phyloP scores from a whole-genome alignment of 192 early-diverging fungal genomes.

The Paraglomus occultum region DNA sequence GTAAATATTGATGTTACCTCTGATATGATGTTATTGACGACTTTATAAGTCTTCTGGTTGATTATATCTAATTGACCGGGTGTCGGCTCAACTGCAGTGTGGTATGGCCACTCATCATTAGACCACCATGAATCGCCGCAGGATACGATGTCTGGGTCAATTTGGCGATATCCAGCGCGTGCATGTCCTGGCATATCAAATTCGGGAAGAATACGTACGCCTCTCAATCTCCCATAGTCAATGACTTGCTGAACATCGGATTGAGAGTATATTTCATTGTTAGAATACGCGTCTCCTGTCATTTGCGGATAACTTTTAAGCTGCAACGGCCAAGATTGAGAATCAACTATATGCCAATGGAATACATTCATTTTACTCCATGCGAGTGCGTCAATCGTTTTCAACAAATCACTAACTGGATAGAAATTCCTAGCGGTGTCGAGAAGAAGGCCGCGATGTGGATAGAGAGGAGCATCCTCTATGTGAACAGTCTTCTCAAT shows the following conservation, averaged over 20 bases:
- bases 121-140: conserved; percentile 61
- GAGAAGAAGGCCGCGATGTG: conserved; percentile 73
- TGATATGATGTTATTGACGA: conserved; percentile 57
- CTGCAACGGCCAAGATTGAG: conserved; percentile 71
- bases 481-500: conserved; percentile 58
- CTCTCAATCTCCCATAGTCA: conserved; percentile 64
- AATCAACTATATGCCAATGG: too few relatives aligned
- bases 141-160: conserved; percentile 57
- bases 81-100: too few relatives aligned
- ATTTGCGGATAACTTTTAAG: conserved; percentile 61
- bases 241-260: conserved; percentile 70
- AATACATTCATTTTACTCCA: conserved; percentile 77
- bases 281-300: conserved; percentile 65
- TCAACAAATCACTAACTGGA: conserved; percentile 51
- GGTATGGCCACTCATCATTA: conserved; percentile 55
- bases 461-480: conserved; percentile 61
- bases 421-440: conserved; percentile 71
- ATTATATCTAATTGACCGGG: conserved; percentile 79
- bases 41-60: conserved; percentile 52
- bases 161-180: conserved; percentile 60
- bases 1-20: conserved; percentile 63
- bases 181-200: too few relatives aligned
- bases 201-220: conserved; percentile 85
- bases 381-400: conserved; percentile 66
- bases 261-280: conserved; percentile 66